Conservation (phyloP, 1,284 basidiomycete species). For the Salmacisia buchloeana region DNA sequence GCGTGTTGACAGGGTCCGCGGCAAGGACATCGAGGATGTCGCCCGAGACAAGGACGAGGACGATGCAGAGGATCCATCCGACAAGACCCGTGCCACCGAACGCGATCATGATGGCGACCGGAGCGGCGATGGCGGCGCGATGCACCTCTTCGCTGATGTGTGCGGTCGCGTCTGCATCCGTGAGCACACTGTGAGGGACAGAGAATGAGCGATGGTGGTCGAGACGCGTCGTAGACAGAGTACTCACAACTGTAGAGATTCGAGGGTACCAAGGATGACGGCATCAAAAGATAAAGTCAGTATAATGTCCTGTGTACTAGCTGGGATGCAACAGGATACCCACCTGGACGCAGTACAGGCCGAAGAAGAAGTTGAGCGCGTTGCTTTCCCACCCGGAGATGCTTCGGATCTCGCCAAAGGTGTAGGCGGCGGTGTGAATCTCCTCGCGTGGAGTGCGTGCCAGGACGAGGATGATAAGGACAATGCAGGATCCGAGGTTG, state of each 20-base stretch:
- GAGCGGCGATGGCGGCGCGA: conserved; percentile 74
- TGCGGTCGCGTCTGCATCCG: conserved; percentile 59
- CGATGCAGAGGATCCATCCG: conserved; percentile 53
- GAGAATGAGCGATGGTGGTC: neutral
- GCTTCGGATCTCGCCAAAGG: conserved; percentile 64
- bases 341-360: conserved; percentile 77
- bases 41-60: conserved; percentile 70
- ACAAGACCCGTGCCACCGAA: conserved; percentile 55
- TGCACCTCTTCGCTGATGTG: conserved; percentile 90
- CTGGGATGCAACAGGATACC: too few species aligned
- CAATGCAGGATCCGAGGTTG: conserved; percentile 62
- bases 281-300: too few species aligned
- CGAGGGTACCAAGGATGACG: too few species aligned
- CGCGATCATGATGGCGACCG: conserved; percentile 75
- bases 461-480: conserved; percentile 75
- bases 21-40: conserved; percentile 28
- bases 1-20: conserved; percentile 1
- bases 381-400: conserved; percentile 72
- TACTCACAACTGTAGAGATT: neutral
- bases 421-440: conserved; percentile 68
- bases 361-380: conserved; percentile 79
- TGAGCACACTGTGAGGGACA: conserved; percentile 22
- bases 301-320: too few species aligned
- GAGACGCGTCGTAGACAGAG: neutral
- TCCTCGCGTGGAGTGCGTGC: conserved; percentile 64